These are phyloP conservation scores for Naegleria gruberi DNA, from an alignment of 208 protist genomes.

Conservation along the genomic window DNA sequence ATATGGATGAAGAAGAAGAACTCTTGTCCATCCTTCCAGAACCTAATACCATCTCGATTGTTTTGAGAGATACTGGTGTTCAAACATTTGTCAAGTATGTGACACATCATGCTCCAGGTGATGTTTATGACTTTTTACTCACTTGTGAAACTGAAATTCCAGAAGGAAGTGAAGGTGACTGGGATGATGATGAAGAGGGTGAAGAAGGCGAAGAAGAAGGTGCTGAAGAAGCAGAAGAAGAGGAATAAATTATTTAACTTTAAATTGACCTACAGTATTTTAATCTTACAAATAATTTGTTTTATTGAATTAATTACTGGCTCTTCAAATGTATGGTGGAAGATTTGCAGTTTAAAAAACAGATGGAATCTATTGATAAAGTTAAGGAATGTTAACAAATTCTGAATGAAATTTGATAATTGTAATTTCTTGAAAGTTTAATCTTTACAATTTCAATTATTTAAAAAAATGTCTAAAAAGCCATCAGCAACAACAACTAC, in stretches of 20 bases:
- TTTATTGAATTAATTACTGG: too few species aligned
- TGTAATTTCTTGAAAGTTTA: too few species aligned
- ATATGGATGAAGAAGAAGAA: constrained; percentile 25
- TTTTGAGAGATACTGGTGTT: constrained; percentile 12
- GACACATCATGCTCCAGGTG: constrained; percentile 14
- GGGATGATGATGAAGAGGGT: not conserved
- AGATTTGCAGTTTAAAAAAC: too few species aligned
- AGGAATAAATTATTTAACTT: too few species aligned
- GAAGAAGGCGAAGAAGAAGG: not conserved
- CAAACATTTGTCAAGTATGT: constrained; percentile 18
- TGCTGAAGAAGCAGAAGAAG: not conserved
- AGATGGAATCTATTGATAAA: too few species aligned
- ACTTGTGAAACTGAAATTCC: not conserved
- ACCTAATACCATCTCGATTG: constrained; percentile 14
- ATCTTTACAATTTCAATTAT: too few species aligned
- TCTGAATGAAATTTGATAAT: too few species aligned
- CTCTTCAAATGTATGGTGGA: too few species aligned
- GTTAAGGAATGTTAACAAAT: too few species aligned
- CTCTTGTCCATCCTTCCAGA: constrained; percentile 5
- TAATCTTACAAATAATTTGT: too few species aligned
- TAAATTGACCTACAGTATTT: too few species aligned
- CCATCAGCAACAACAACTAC: not conserved
- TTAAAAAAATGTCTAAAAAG: not conserved
- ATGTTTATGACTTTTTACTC: not conserved
- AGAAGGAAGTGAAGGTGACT: not conserved